Percentiles rank a stretch among this genome's conserved stretches.
Conservation (phyloP, 148 eudicot genomes). For the Chenopodium formosanum region DNA sequence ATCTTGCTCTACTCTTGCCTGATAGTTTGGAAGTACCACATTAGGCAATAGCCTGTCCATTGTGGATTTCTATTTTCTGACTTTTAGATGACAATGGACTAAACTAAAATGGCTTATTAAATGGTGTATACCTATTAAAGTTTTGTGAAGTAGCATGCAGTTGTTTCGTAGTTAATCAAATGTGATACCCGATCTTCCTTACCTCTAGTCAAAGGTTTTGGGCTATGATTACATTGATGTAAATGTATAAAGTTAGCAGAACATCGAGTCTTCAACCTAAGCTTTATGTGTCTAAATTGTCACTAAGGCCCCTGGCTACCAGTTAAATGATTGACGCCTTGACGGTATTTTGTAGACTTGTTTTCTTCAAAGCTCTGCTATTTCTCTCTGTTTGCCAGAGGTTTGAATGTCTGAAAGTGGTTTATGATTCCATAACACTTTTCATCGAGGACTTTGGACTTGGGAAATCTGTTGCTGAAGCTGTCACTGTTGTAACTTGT, state of each 20-base stretch:
- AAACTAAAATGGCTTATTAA: not conserved
- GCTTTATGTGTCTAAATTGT: no score
- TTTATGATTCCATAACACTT: not conserved
- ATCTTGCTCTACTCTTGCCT: not conserved
- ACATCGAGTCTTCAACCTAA: no score
- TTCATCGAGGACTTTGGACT: not conserved
- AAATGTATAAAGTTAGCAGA: no score
- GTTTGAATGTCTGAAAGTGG: no score
- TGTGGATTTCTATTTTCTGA: not conserved
- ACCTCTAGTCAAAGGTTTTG: not conserved
- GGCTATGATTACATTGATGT: not conserved
- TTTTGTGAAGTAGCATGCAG: no score
- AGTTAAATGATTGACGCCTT: not conserved
- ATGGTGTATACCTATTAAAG: not conserved
- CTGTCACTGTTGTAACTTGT: not conserved
- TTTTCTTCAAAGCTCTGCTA: not conserved
- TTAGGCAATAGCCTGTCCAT: not conserved
- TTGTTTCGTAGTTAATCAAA: no score
- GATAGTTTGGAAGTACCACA: not conserved
- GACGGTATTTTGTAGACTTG: no score
- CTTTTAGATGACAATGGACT: not conserved
- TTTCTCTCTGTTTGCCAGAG: not conserved
- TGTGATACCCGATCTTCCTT: not conserved
- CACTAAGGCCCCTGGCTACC: not conserved
- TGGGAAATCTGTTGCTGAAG: not conserved